Evolutionary conservation across 1,139 yeast genomes (phyloP), one percentile per base, ranked within the genome.

Genomic region (Nematodospora anomalae): DNA sequence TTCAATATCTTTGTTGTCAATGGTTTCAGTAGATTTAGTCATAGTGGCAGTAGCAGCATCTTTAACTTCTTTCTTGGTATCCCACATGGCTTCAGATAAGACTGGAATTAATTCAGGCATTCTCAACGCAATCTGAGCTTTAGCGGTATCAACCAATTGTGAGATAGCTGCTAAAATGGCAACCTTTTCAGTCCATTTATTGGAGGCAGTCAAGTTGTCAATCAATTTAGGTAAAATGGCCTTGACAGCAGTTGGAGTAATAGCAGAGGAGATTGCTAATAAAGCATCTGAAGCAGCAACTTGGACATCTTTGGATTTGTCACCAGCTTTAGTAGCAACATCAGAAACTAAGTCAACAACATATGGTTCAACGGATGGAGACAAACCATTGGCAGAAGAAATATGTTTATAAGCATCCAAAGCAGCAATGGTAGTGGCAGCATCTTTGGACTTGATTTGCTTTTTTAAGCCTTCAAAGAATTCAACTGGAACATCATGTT

Each of bases 21-120:
- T 92, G 62, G 97, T 89, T 70, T 89, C 94, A 58, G 98, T 92
- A 55, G 96, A 83, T 75, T 88, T 87, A 71, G 90, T 80, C 80
- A 92, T 89, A 67, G 97, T 88, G 59, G 82, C 83, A 59, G 95
- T 85, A 54, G 98, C 97, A 64, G 94, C 95, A 58, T 79, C 82
- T 84, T 92, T 92, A 67, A 92, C 97, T 65, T 92, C 97, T 71
- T 80, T 79, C 83, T 92, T 92, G 74, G 98, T 92, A 72, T 92
- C 98, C 98, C 98, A 92, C 97, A 92, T 92, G 58, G 97, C 87
- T 78, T 92, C 98, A 54, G 98, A 92, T 62, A 92, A 78, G 52
- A 85, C 94, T 70, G 98, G 98, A 61, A 92, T 90, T 71, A 92
- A 83, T 78, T 92, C 97, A 61, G 97, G 96, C 97, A 92, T 90